A percentile compares a stretch with the other conserved stretches of the same genome.
These are phyloP conservation scores for Collybia sordida DNA, from an alignment of 768 basidiomycete genomes.

Conservation along the genomic window DNA sequence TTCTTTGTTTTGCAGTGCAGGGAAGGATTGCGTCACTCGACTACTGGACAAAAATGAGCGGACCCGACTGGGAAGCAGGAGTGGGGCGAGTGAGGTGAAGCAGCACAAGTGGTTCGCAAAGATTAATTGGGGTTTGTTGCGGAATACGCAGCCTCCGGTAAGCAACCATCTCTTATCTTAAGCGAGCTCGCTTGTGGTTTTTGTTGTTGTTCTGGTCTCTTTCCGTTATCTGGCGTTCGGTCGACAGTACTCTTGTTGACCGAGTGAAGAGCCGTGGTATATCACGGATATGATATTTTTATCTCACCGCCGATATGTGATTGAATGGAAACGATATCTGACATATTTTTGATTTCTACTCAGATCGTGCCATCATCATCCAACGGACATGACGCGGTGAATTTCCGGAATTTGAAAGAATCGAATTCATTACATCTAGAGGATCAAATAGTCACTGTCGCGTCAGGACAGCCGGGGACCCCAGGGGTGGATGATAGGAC, in stretches of 20 bases:
- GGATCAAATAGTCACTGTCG: slow-evolving; percentile 46
- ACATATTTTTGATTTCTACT: slow-evolving; percentile 19
- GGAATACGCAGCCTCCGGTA: slow-evolving; percentile 92
- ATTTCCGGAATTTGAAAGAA: slow-evolving; percentile 90
- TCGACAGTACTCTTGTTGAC: slow-evolving; percentile 8
- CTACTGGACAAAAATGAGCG: slow-evolving; percentile 91
- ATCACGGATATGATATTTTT: slow-evolving; percentile 1
- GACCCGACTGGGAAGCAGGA: slow-evolving; percentile 84
- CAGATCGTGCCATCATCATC: slow-evolving; percentile 83
- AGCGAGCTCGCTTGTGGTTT: slow-evolving; percentile 6
- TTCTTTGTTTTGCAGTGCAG: slow-evolving; percentile 50
- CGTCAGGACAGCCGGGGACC: slow-evolving; percentile 26
- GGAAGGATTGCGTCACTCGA: slow-evolving; percentile 85
- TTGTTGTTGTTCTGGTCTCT: neutral
- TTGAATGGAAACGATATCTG: slow-evolving; percentile 13
- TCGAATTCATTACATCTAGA: slow-evolving; percentile 90
- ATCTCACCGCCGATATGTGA: slow-evolving; percentile 4
- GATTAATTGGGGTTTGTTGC: slow-evolving; percentile 94
- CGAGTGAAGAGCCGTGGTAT: slow-evolving; percentile 1
- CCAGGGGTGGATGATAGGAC: slow-evolving; percentile 30
- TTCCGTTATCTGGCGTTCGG: slow-evolving; percentile 8
- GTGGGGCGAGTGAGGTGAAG: slow-evolving; percentile 98
- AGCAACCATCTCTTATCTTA: slow-evolving; percentile 27
- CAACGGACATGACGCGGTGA: slow-evolving; percentile 79
- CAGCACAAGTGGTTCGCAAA: slow-evolving; percentile 98